Evolutionary conservation across 257 asterid species (phyloP).

Genomic region (Nicotiana tomentosiformis): DNA sequence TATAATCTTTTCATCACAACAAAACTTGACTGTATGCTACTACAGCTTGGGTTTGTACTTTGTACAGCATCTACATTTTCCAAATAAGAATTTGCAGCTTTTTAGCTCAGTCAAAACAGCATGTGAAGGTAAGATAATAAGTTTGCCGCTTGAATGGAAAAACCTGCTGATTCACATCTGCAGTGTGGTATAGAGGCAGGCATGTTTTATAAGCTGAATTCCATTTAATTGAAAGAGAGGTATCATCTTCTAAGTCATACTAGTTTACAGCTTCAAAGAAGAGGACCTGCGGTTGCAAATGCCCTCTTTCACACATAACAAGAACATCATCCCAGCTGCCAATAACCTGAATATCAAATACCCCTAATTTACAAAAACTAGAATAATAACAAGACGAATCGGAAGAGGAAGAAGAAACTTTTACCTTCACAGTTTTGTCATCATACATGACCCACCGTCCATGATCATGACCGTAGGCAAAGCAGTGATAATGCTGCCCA

Average conservation of each 20-base stretch:
- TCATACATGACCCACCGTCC: conserved; percentile 92
- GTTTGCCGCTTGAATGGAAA: conserved; percentile 17
- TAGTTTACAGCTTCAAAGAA: conserved; percentile 76
- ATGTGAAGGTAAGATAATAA: conserved; percentile 11
- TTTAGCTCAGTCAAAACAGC: conserved; percentile 14
- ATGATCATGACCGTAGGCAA: conserved; percentile 68
- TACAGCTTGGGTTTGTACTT: conserved; percentile 28
- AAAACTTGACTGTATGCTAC: conserved; percentile 15
- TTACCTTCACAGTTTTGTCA: conserved; percentile 92
- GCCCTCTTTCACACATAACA: conserved; percentile 79
- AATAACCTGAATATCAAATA: conserved; percentile 45
- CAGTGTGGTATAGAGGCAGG: neutral
- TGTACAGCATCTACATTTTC: neutral
- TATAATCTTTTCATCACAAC: conserved; percentile 20
- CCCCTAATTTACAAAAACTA: neutral
- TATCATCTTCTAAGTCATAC: conserved; percentile 13
- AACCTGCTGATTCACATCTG: conserved; percentile 15
- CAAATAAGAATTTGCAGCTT: neutral
- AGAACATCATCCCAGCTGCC: conserved; percentile 91
- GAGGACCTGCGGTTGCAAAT: conserved; percentile 94
- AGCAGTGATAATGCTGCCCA: conserved; percentile 97
- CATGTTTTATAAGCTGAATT: neutral
- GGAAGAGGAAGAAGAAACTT: neutral
- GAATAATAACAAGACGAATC: neutral
- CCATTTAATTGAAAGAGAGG: conserved; percentile 13